Percentiles rank a stretch among this genome's conserved stretches.
phyloP scores from a whole-genome alignment of 1,284 basidiomycete genomes.

The Pholiota adiposa region DNA sequence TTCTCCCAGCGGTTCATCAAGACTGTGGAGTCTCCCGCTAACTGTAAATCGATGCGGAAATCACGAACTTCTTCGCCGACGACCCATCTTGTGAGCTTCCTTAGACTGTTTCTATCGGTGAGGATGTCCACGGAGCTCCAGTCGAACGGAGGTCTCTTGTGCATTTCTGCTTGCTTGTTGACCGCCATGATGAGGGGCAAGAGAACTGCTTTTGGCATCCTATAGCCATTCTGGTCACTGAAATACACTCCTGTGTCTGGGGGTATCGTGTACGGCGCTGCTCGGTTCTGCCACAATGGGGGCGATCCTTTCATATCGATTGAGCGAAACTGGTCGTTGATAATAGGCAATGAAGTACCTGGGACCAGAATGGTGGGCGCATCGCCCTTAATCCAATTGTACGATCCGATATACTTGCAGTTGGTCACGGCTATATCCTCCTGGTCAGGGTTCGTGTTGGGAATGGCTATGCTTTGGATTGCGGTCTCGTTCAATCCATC shows the following conservation, averaged over 20 bases:
- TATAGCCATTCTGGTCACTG: conserved; percentile 55
- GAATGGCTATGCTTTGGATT: conserved; percentile 29
- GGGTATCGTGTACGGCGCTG: conserved; percentile 49
- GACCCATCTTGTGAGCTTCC: conserved; percentile 61
- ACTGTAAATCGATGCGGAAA: conserved; percentile 61
- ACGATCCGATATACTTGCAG: conserved; percentile 53
- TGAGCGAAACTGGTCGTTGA: not conserved
- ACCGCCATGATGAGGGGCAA: conserved; percentile 56
- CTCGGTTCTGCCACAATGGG: conserved; percentile 48
- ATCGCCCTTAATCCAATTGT: conserved; percentile 52
- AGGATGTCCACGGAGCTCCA: conserved; percentile 57
- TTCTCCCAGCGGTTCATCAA: conserved; percentile 57
- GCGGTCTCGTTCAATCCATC: conserved; percentile 34
- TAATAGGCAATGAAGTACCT: conserved; percentile 36
- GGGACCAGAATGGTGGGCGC: conserved; percentile 61
- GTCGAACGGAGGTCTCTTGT: conserved; percentile 41
- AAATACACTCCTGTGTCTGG: conserved; percentile 48
- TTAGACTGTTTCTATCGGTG: conserved; percentile 59
- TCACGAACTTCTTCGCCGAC: conserved; percentile 38
- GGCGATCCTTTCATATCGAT: conserved; percentile 48
- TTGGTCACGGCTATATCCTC: conserved; percentile 39
- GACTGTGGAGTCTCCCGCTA: conserved; percentile 55
- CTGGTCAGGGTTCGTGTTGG: conserved; percentile 20
- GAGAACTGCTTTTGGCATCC: conserved; percentile 44
- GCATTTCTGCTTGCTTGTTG: conserved; percentile 40